phyloP scores from a whole-genome alignment of 2,329 filamentous ascomycete species.

The Dactylonectria estremocensis region DNA sequence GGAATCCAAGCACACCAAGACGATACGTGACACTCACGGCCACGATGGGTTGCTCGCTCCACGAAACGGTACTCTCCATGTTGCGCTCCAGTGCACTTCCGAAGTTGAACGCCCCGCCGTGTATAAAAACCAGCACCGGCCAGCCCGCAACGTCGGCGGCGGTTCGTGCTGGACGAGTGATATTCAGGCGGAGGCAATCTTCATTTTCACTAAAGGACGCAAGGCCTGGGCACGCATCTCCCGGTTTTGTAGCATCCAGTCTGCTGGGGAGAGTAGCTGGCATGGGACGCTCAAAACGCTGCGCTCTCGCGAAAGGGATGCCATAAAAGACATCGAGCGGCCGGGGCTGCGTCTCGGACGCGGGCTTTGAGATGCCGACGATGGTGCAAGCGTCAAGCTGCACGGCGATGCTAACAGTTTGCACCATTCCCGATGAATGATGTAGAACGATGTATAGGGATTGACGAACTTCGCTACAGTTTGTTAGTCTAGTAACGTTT shows the following conservation, averaged over 20 bases:
- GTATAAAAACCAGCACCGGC: slow-evolving; percentile 72
- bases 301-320: slow-evolving; percentile 64
- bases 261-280: slow-evolving; percentile 23
- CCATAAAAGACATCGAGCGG: slow-evolving; percentile 64
- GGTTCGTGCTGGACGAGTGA: slow-evolving; percentile 59
- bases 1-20: slow-evolving; percentile 79
- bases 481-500: neutral
- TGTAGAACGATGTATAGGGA: neutral
- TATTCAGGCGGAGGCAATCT: slow-evolving; percentile 68
- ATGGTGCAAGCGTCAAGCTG: slow-evolving; percentile 43
- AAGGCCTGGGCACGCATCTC: slow-evolving; percentile 37
- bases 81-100: slow-evolving; percentile 69
- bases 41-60: slow-evolving; percentile 66
- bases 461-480: neutral
- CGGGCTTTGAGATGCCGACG: slow-evolving; percentile 41
- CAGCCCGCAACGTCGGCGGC: slow-evolving; percentile 39
- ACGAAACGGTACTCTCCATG: slow-evolving; percentile 73
- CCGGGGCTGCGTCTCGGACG: slow-evolving; percentile 53
- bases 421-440: neutral
- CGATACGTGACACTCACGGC: slow-evolving; percentile 75
- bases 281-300: slow-evolving; percentile 62
- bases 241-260: slow-evolving; percentile 55
- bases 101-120: slow-evolving; percentile 75
- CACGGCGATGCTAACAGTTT: slow-evolving; percentile 27
- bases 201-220: slow-evolving; percentile 50